These are phyloP conservation scores for Fusarium sp. DNA, from an alignment of 2,329 filamentous ascomycete genomes.

Conservation along the genomic window DNA sequence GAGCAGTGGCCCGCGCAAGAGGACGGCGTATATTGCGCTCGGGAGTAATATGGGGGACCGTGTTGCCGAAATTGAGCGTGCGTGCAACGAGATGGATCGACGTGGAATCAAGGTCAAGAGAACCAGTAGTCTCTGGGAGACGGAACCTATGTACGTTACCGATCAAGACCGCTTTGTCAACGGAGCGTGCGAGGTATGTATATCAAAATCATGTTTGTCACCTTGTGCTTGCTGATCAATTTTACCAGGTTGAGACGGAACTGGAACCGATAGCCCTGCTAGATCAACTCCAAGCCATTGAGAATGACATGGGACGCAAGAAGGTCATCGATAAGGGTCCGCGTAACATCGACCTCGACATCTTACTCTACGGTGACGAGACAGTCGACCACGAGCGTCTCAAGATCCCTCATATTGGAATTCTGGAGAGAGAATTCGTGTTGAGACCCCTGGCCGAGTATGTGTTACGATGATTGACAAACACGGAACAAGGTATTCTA, in stretches of 20 bases:
- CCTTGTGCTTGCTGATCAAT: constrained; percentile 21
- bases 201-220: constrained; percentile 7
- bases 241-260: constrained; percentile 78
- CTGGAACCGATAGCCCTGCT: constrained; percentile 80
- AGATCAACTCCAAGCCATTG: constrained; percentile 84
- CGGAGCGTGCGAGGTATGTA: constrained; percentile 86
- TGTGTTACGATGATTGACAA: constrained; percentile 40
- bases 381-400: constrained; percentile 76
- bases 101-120: constrained; percentile 77
- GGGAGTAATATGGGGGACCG: constrained; percentile 94
- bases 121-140: constrained; percentile 94
- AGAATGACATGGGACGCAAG: constrained; percentile 79
- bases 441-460: constrained; percentile 86
- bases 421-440: constrained; percentile 93
- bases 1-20: constrained; percentile 47
- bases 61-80: constrained; percentile 84
- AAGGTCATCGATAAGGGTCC: constrained; percentile 95
- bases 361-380: constrained; percentile 81
- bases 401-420: constrained; percentile 84
- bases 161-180: constrained; percentile 92
- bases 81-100: constrained; percentile 80
- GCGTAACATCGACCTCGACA: constrained; percentile 93
- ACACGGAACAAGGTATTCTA: neutral
- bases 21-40: constrained; percentile 81
- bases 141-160: constrained; percentile 93